Base-by-base conservation (phyloP, 2,329 filamentous ascomycete species). In the Camillea tinctor region DNA sequence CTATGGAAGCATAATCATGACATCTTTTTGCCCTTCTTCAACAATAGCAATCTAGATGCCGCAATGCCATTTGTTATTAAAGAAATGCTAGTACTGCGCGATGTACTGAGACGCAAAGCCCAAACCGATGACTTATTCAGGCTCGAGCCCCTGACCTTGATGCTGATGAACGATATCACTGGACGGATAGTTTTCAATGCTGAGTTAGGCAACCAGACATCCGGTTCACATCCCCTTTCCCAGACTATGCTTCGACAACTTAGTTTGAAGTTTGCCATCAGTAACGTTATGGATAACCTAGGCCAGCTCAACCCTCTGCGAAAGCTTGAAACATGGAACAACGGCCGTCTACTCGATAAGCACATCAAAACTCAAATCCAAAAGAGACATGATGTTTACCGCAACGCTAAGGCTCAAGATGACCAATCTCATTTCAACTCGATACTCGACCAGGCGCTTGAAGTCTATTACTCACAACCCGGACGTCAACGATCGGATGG, bases 121-220 rank as follows among this genome's bases (percentile, higher is more conserved):
- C 50, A 60, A 7, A 21, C 50, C 0, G 64, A 63, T 9, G 60
- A 58, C 7, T 30, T 66, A 13, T 64, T 71, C 48, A 62, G 60
- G 17, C 44, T 74, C 6, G 71, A 71, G 56, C 67, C 72, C 4
- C 50, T 73, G 4, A 56, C 60, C 1, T 59, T 73, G 8, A 63
- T 62, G n/a, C 66, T 73, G 52, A 73, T 74, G 71, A 73, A 71
- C 62, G 72, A 74, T 54, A 64, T 74, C 40, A 73, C 71, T 19
- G 71, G 71, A 48, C 67, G 66, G 6, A 59, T 73, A 15, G 60
- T 74, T 22, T 70, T 74, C 60, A 74, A 73, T 44, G 63, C 69
- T 1, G 66, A 72, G 23, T 59, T 74, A n/a, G 66, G 66, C 7
- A 73, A 71, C 21, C 73, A 73, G 58, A 71, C 68, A 2, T 64